phyloP scores from a whole-genome alignment of 129 eudicot genomes.

The Glebionis coronaria region DNA sequence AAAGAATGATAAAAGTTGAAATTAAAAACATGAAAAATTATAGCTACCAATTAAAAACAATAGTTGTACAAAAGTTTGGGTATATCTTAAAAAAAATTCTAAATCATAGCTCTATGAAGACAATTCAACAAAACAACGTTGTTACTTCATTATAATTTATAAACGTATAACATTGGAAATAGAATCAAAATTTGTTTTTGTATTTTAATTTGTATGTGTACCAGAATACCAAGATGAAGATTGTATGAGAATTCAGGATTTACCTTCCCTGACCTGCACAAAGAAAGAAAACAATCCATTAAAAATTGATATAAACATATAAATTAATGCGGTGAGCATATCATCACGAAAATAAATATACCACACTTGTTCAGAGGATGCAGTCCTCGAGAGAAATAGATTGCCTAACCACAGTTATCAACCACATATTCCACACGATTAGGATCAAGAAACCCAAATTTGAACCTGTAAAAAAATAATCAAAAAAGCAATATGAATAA shows the following conservation, averaged over 20 bases:
- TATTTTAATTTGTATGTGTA: constrained; percentile 8
- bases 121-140: too few species aligned
- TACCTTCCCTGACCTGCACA: constrained; percentile 69
- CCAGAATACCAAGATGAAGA: constrained; percentile 98
- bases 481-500: too few species aligned
- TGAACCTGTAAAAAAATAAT: too few species aligned
- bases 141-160: background rate
- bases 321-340: background rate
- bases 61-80: too few species aligned
- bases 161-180: background rate
- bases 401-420: constrained; percentile 84
- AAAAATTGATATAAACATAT: background rate
- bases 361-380: constrained; percentile 88
- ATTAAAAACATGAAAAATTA: too few species aligned
- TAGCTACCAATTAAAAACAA: too few species aligned
- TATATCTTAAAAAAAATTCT: too few species aligned
- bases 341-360: constrained; percentile 5
- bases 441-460: too few species aligned
- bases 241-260: constrained; percentile 78
- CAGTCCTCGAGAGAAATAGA: constrained; percentile 86
- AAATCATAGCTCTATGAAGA: constrained; percentile 66
- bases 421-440: constrained; percentile 93
- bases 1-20: too few species aligned
- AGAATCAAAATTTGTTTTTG: background rate
- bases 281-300: constrained; percentile 4